A percentile compares a stretch with the other conserved stretches of the same genome.
Evolutionary conservation across 257 asterid genomes (phyloP).

Genomic region (Fraxinus anomala): DNA sequence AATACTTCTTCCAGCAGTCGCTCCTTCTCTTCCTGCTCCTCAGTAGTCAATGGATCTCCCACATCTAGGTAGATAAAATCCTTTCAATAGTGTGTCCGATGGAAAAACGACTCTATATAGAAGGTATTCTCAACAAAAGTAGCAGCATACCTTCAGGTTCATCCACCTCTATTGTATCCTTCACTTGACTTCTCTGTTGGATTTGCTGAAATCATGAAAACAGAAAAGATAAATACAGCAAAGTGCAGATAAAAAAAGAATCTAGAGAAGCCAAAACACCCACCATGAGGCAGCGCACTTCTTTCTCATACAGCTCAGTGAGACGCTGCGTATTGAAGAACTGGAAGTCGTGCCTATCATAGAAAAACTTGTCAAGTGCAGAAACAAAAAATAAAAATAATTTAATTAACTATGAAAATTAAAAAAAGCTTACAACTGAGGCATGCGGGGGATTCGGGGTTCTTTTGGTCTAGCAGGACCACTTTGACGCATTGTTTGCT

Average conservation of each 20-base stretch:
- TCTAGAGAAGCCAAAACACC: conserved; percentile 32
- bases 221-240: neutral
- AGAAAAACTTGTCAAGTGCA: conserved; percentile 29
- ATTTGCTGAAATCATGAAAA: conserved; percentile 50
- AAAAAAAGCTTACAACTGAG: conserved; percentile 77
- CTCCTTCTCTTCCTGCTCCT: conserved; percentile 97
- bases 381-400: conserved; percentile 2
- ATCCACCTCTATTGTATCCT: conserved; percentile 90
- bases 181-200: conserved; percentile 83
- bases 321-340: conserved; percentile 96
- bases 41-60: conserved; percentile 97
- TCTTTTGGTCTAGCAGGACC: conserved; percentile 95
- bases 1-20: conserved; percentile 74
- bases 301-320: conserved; percentile 92
- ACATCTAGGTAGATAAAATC: conserved; percentile 48
- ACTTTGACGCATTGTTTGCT: conserved; percentile 99
- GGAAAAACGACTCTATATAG: conserved; percentile 2
- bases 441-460: conserved; percentile 99
- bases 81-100: conserved; percentile 26
- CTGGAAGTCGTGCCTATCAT: conserved; percentile 94
- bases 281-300: conserved; percentile 96
- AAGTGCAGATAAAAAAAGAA: neutral
- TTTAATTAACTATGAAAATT: neutral
- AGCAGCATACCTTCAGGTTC: conserved; percentile 76
- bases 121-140: conserved; percentile 9